Evolutionary conservation across 805 yeast species (phyloP).

Genomic region (Hemisphaericaspora nanyangensis): DNA sequence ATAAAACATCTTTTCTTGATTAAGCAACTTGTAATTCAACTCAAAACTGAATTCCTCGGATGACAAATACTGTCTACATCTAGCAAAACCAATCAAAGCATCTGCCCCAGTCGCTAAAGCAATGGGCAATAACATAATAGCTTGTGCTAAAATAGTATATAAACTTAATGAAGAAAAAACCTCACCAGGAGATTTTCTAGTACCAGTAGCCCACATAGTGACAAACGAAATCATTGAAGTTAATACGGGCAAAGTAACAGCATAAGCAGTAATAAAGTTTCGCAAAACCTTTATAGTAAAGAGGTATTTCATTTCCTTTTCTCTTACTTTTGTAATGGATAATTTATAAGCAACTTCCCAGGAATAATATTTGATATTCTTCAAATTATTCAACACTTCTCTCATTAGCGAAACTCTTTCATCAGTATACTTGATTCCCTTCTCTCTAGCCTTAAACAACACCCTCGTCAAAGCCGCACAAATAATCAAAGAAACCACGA

Average conservation of each 20-base stretch:
- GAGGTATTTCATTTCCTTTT: conserved; percentile 35
- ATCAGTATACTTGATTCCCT: conserved; percentile 37
- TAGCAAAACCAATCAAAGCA: conserved; percentile 36
- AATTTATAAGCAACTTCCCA: conserved; percentile 44
- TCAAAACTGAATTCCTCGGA: conserved; percentile 20
- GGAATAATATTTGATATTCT: conserved; percentile 43
- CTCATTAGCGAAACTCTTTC: conserved; percentile 40
- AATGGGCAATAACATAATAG: conserved; percentile 40
- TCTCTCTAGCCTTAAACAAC: conserved; percentile 33
- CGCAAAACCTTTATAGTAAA: conserved; percentile 41
- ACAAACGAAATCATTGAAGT: conserved; percentile 45
- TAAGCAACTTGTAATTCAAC: conserved; percentile 10
- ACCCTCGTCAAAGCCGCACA: conserved; percentile 33
- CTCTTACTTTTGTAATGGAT: conserved; percentile 32
- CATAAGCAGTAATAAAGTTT: conserved; percentile 41
- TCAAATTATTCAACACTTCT: conserved; percentile 38
- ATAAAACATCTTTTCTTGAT: conserved; percentile 5
- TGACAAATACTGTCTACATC: conserved; percentile 23
- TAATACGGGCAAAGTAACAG: conserved; percentile 40
- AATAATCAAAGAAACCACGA: conserved; percentile 28
- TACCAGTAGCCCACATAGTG: conserved; percentile 44
- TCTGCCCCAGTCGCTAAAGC: conserved; percentile 45
- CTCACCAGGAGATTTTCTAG: conserved; percentile 30
- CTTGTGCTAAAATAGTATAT: conserved; percentile 41
- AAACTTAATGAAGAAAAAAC: conserved; percentile 42